Percentiles rank a stretch among this genome's conserved stretches.
Conservation (phyloP, 108 stramenopile genomes). For the Aurantiochytrium sp. region DNA sequence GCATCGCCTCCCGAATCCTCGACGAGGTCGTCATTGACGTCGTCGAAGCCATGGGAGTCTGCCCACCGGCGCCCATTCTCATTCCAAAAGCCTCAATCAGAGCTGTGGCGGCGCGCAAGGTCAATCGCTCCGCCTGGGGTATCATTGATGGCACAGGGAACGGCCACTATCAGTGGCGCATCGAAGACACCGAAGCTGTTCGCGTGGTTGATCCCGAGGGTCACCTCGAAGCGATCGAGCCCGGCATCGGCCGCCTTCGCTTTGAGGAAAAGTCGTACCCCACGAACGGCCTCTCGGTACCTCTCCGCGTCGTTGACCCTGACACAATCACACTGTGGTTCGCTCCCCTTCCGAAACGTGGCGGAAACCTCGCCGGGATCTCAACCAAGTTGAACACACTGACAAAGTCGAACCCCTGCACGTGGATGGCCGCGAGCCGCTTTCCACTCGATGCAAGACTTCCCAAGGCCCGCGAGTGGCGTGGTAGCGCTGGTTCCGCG, state of each 20-base stretch:
- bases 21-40: not conserved
- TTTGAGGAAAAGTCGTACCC: not conserved
- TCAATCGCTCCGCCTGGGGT: not conserved
- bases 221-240: not conserved
- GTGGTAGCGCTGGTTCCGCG: not conserved
- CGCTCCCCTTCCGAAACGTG: not conserved
- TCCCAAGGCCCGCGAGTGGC: not conserved
- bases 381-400: not conserved
- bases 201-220: not conserved
- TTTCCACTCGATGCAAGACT: not conserved
- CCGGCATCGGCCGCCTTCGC: not conserved
- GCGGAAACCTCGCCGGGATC: not conserved
- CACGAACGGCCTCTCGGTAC: not conserved
- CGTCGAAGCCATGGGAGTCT: not conserved
- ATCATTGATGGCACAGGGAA: not conserved
- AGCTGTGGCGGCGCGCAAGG: not conserved
- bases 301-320: not conserved
- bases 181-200: not conserved
- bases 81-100: not conserved
- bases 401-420: not conserved
- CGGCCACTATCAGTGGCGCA: not conserved
- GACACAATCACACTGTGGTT: not conserved
- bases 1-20: not conserved
- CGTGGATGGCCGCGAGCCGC: not conserved
- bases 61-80: not conserved